phyloP scores from a whole-genome alignment of 202 grass and related monocot species.

The Setaria viridis region DNA sequence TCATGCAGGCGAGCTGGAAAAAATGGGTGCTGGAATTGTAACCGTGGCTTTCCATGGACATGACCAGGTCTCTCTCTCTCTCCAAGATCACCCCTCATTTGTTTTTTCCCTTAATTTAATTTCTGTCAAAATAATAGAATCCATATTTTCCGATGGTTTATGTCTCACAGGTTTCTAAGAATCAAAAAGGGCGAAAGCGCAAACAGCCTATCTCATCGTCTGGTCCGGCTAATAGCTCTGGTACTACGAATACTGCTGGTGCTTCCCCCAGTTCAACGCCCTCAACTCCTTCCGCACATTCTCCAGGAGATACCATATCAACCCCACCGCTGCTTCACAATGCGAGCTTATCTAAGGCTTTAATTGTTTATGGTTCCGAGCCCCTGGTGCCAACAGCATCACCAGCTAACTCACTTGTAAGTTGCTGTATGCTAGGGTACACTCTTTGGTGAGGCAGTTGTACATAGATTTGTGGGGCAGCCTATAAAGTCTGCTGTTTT shows the following conservation, averaged over 20 bases:
- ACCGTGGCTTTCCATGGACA: slow-evolving; percentile 51
- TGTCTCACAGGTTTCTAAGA: slow-evolving; percentile 61
- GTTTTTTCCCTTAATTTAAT: slow-evolving; percentile 20
- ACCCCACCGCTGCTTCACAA: slow-evolving; percentile 45
- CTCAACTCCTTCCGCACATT: slow-evolving; percentile 73
- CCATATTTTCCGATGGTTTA: slow-evolving; percentile 25
- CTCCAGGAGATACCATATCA: slow-evolving; percentile 72
- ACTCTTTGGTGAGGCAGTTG: slow-evolving; percentile 11
- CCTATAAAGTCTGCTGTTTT: background rate
- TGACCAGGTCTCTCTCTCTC: slow-evolving; percentile 57
- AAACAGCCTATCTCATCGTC: slow-evolving; percentile 65
- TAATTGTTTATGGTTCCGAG: slow-evolving; percentile 53
- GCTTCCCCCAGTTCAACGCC: slow-evolving; percentile 65
- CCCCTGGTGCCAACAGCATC: slow-evolving; percentile 46
- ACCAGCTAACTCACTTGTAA: slow-evolving; percentile 64
- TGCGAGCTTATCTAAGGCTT: slow-evolving; percentile 47
- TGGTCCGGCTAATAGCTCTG: slow-evolving; percentile 73
- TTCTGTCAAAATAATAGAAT: background rate
- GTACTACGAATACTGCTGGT: slow-evolving; percentile 64
- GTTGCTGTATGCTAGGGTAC: slow-evolving; percentile 23
- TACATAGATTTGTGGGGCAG: slow-evolving; percentile 8
- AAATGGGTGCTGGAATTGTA: slow-evolving; percentile 49
- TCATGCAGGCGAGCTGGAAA: slow-evolving; percentile 51
- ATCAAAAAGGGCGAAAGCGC: slow-evolving; percentile 65
- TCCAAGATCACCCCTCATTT: background rate